Base-by-base conservation (phyloP, 805 yeast genomes). In the Candida ipomoeae region DNA sequence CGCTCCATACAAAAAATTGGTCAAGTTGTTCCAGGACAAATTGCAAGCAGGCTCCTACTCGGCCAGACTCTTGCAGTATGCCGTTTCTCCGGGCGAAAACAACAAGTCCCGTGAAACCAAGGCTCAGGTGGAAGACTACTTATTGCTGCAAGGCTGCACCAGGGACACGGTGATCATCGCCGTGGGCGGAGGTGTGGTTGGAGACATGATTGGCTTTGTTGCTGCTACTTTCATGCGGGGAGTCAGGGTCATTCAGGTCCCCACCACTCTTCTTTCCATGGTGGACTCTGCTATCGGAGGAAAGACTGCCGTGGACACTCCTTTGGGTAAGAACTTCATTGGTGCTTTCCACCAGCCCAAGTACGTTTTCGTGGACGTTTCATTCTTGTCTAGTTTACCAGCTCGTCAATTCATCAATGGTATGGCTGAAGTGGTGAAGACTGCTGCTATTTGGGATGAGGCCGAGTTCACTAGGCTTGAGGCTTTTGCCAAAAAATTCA, bases 151-250 rank as follows among this genome's bases (percentile, higher is more conserved):
- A 62, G 96, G 96, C 23, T 94, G 99, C 68, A 94, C 98, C 14
- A 82, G 99, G 69, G 99, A 94, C 66, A 90, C 98, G 2, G 89
- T 94, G 23, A 83, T 94, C 50, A 71, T 94, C 44, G 99, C 99
- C 7, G 82, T 94, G 52, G 99, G 99, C 54, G 99, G 99, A 58
- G 99, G 99, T 60, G 95, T 94, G 47, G 92, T 94, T 68, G 99
- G 99, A 53, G 99, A 94, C 65, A 92, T 94, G 99, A 88, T 92
- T 57, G 99, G 99, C 3, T 94, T 83, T 66, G 98, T 94, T 39
- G 99, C 99, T n/a, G 92, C 99, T 32, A 94, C 99, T 2, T 94
- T 94, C 68, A 94, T 94, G 99, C 81, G 99, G 66, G 99, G 99
- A 50, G 96, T 94, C 7, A 79, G 96, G 55, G 89, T 90, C 50